phyloP scores from a whole-genome alignment of 768 basidiomycete genomes.

The Leccinellum albellum region DNA sequence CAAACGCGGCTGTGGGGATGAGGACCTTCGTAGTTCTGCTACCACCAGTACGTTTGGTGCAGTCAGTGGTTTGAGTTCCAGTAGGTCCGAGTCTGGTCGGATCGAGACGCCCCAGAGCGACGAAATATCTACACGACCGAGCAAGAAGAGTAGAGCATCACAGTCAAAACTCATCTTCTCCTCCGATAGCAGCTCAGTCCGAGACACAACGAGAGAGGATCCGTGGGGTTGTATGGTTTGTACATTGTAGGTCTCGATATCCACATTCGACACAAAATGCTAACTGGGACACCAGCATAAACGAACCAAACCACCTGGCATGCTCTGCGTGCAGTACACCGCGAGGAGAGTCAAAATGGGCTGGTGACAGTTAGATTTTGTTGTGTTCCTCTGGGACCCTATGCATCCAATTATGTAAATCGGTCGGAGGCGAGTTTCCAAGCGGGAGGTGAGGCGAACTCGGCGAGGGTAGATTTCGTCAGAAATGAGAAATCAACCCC shows the following conservation, averaged over 20 bases:
- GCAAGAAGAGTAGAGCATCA: constrained; percentile 19
- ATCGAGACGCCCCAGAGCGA: not conserved
- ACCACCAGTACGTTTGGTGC: not conserved
- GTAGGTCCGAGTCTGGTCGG: not conserved
- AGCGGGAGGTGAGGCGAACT: not conserved
- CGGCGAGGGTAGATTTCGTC: too few relatives aligned
- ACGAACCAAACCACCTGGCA: constrained; percentile 49
- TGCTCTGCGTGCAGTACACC: constrained; percentile 62
- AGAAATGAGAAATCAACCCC: not conserved
- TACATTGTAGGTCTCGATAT: constrained; percentile 50
- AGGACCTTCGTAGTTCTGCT: not conserved
- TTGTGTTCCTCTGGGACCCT: too few relatives aligned
- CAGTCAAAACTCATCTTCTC: constrained; percentile 15
- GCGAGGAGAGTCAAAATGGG: constrained; percentile 38
- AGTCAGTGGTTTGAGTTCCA: not conserved
- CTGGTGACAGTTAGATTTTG: not conserved
- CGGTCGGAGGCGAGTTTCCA: too few relatives aligned
- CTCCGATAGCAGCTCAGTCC: not conserved
- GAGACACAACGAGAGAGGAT: constrained; percentile 26
- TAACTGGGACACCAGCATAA: constrained; percentile 39
- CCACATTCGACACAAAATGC: not conserved
- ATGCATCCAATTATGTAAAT: too few relatives aligned
- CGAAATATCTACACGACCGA: constrained; percentile 3
- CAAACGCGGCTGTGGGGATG: constrained; percentile 1
- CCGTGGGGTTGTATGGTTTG: constrained; percentile 58